phyloP scores from a whole-genome alignment of 164 flowering plant species.

The Euptelea pleiosperma region DNA sequence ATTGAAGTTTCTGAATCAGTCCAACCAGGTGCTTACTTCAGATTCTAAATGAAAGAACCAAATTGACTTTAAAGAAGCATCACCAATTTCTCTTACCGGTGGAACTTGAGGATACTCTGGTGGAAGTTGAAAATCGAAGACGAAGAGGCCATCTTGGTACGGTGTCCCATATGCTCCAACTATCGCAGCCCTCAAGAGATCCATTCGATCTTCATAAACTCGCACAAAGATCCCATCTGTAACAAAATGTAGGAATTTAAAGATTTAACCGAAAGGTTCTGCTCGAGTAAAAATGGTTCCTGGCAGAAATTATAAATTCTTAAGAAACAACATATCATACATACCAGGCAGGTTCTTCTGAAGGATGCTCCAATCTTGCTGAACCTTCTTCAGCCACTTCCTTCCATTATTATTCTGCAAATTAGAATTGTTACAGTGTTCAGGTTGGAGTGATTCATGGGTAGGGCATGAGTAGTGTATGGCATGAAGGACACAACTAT shows the following conservation, averaged over 20 bases:
- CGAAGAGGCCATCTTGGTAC: constrained; percentile 98
- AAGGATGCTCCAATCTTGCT: constrained; percentile 96
- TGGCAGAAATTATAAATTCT: not conserved
- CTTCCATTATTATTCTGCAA: constrained; percentile 68
- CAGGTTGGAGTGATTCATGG: not conserved
- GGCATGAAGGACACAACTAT: no score
- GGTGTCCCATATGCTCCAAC: constrained; percentile 99
- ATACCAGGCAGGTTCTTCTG: constrained; percentile 92
- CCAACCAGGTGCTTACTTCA: constrained; percentile 1
- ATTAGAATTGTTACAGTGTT: constrained; percentile 2
- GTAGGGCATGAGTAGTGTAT: no score
- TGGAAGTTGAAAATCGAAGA: constrained; percentile 97
- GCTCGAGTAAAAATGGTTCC: not conserved
- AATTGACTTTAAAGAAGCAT: not conserved
- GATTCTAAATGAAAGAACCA: constrained; percentile 1
- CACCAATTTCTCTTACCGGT: constrained; percentile 54
- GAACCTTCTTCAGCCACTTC: constrained; percentile 93
- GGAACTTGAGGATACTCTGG: constrained; percentile 94
- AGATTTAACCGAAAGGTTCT: not conserved
- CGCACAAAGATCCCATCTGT: constrained; percentile 88
- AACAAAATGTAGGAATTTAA: constrained; percentile 7
- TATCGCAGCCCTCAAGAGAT: constrained; percentile 88
- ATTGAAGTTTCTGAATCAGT: not conserved
- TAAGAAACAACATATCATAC: constrained; percentile 8
- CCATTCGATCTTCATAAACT: constrained; percentile 97